Evolutionary conservation across 2,329 filamentous ascomycete genomes (phyloP), one percentile per base, ranked within the genome.

Genomic region (Metarhizium guizhouense): DNA sequence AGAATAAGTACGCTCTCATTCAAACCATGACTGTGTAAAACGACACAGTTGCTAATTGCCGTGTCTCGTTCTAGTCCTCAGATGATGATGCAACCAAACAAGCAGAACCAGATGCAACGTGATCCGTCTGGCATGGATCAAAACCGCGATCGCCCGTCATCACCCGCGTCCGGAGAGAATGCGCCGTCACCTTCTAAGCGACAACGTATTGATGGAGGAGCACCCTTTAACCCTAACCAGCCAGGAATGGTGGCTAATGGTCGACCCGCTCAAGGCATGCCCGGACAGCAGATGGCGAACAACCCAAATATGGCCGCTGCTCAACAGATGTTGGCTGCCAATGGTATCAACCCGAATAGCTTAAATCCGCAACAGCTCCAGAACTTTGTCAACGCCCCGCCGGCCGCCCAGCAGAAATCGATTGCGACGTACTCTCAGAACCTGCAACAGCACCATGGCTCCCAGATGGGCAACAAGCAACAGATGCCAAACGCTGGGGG

Each of bases 171-270:
- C 42, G 86, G 85, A 54, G 92, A 96, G 54, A 94, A 94, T 65
- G 91, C 90, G 30, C 90, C 91, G 4, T 97, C 93, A 36, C 93
- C 93, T 2, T 93, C 88, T 60, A 97, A 97, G 76, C 83, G 92
- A 65, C 89, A 86, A 56, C 88, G 92, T 56, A 81, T 96, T 58
- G 85, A 86, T 65, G 82, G 83, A 64, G 82, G 83, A 64, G 79
- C 79, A 38, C 79, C 80, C 10, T 90, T 90, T 72, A 89, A 89
- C 68, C 84, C 85, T 59, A 85, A 85, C 66, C 87, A 86, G 64
- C 74, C 74, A 56, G 77, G 73, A 8, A 87, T 92, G 81, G 87
- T 87, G 74, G 83, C 84, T 55, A 90, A 89, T 71, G 87, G 87
- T 64, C 82, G 83, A 68, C 86, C 85, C 54, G 77, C 71, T 61